Evolutionary conservation across 768 basidiomycete species (phyloP).

Genomic region (Heimioporus sp.): DNA sequence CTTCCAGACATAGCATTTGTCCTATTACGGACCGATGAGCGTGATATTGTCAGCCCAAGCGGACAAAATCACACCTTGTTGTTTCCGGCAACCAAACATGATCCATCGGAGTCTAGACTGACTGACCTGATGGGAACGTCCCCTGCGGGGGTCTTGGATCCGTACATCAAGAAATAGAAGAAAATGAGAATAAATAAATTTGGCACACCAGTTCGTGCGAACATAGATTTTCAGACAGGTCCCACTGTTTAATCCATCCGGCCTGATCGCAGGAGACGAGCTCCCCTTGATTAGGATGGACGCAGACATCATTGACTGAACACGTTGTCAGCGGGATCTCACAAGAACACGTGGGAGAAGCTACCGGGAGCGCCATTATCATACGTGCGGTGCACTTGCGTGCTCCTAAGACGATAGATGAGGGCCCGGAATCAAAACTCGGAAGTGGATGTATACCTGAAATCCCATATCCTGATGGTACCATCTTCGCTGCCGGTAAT

Average conservation of each 20-base stretch:
- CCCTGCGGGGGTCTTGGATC: constrained; percentile 83
- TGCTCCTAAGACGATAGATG: constrained; percentile 45
- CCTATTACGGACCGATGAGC: constrained; percentile 47
- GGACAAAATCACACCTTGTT: constrained; percentile 66
- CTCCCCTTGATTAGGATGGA: constrained; percentile 86
- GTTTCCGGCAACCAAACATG: constrained; percentile 70
- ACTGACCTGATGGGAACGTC: constrained; percentile 90
- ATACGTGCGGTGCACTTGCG: constrained; percentile 88
- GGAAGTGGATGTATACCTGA: constrained; percentile 56
- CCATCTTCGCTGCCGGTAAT: constrained; percentile 81
- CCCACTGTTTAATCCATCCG: constrained; percentile 94
- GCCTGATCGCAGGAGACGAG: constrained; percentile 85
- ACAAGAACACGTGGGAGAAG: constrained; percentile 8
- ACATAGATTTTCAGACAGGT: constrained; percentile 83
- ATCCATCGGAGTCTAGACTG: constrained; percentile 91
- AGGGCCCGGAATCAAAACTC: background rate
- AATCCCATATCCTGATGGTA: constrained; percentile 98
- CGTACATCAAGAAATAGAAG: constrained; percentile 6
- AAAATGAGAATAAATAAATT: constrained; percentile 10
- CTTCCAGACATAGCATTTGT: constrained; percentile 97
- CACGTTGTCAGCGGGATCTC: constrained; percentile 13
- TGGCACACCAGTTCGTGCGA: constrained; percentile 67
- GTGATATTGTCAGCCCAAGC: constrained; percentile 7
- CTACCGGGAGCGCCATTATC: constrained; percentile 89
- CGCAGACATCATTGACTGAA: constrained; percentile 91